Conservation (phyloP, 805 yeast genomes). For the Sugiyamaella chiloensis region DNA sequence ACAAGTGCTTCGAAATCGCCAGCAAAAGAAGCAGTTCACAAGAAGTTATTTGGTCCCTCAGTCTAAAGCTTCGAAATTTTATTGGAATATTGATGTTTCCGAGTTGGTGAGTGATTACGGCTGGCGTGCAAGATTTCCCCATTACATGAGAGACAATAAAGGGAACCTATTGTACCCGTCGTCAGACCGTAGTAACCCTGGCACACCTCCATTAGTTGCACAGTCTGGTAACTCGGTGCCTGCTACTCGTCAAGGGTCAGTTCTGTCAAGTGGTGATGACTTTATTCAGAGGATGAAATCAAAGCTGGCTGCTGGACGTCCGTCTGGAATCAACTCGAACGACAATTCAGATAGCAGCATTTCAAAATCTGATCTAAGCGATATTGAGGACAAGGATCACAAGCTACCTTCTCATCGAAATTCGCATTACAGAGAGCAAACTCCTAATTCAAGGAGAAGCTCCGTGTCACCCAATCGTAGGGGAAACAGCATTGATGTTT, state of each 20-base stretch:
- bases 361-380: conserved; percentile 20
- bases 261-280: conserved; percentile 18
- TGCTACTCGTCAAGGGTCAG: not conserved
- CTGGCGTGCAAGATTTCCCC: conserved; percentile 21
- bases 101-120: conserved; percentile 28
- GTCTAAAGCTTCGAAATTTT: conserved; percentile 3
- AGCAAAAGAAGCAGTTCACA: conserved; percentile 25
- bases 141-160: conserved; percentile 18
- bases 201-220: not conserved
- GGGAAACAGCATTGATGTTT: not conserved
- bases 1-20: conserved; percentile 75
- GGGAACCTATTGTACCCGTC: conserved; percentile 20
- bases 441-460: conserved; percentile 3
- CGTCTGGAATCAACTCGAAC: conserved; percentile 10
- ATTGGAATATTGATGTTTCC: conserved; percentile 27
- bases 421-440: not conserved
- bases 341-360: conserved; percentile 16
- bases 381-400: conserved; percentile 11
- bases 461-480: conserved; percentile 12
- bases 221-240: not conserved
- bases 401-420: not conserved
- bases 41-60: conserved; percentile 2
- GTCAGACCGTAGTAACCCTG: not conserved
- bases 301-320: conserved; percentile 15
- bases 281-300: conserved; percentile 23